Percentiles rank a stretch among this genome's conserved stretches.
Conservation (phyloP, 2,329 filamentous ascomycete genomes). For the Aspergillus niger region DNA sequence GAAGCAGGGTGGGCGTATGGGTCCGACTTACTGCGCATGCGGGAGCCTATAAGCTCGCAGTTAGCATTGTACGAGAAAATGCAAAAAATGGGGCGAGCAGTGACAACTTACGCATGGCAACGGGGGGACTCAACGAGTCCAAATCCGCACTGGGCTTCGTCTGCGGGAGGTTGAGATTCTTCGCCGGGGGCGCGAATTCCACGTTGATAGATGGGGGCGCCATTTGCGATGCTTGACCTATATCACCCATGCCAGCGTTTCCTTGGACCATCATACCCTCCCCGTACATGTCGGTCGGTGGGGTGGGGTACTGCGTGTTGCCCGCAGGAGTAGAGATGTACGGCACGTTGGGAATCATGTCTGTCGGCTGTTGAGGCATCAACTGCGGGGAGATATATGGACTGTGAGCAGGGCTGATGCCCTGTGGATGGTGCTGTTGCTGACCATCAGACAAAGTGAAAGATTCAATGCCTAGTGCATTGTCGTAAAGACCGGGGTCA, state of each 20-base stretch:
- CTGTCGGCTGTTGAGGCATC: constrained; percentile 71
- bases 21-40: constrained; percentile 63
- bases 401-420: constrained; percentile 66
- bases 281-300: constrained; percentile 54
- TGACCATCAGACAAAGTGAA: constrained; percentile 76
- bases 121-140: constrained; percentile 84
- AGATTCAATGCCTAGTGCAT: constrained; percentile 73
- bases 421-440: constrained; percentile 47
- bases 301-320: constrained; percentile 52
- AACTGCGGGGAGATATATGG: constrained; percentile 69
- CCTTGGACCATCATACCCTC: constrained; percentile 52
- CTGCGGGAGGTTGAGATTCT: constrained; percentile 66
- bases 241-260: constrained; percentile 56
- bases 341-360: constrained; percentile 51
- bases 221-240: constrained; percentile 72
- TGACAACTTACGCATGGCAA: constrained; percentile 55
- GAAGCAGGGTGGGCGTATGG: constrained; percentile 54
- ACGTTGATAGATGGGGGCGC: constrained; percentile 94
- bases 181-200: constrained; percentile 78
- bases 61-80: constrained; percentile 9
- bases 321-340: constrained; percentile 51
- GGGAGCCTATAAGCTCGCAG: constrained; percentile 46
- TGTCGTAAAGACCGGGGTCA: constrained; percentile 72
- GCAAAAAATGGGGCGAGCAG: not conserved
- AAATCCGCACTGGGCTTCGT: constrained; percentile 66